phyloP scores from a whole-genome alignment of 2,329 filamentous ascomycete genomes.

The Pseudogymnoascus sp. region DNA sequence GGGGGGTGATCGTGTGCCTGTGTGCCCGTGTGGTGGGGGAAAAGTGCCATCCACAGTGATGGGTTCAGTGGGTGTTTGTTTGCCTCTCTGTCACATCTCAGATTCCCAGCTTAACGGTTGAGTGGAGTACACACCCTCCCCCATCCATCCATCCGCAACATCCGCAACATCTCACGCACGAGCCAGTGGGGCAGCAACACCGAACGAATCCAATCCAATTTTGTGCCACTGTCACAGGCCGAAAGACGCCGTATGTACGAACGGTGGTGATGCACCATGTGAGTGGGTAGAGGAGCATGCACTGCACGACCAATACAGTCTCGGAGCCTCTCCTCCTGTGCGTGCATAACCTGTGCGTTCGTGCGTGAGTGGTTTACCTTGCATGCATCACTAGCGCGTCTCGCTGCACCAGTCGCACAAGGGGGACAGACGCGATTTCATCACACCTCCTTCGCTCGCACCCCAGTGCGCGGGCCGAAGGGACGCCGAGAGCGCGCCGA shows the following conservation, averaged over 20 bases:
- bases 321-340: neutral
- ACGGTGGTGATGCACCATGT: neutral
- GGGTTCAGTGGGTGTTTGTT: no score
- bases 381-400: neutral
- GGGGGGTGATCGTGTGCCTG: no score
- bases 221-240: neutral
- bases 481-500: neutral
- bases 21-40: no score
- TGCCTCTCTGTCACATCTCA: no score
- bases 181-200: no score
- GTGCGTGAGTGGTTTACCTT: neutral
- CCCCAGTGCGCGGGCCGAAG: neutral
- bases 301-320: neutral
- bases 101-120: no score
- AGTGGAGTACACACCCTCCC: no score
- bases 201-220: no score
- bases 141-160: no score
- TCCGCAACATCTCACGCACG: no score
- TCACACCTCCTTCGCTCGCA: neutral
- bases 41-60: no score
- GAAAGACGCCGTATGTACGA: neutral
- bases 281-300: neutral
- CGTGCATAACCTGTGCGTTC: neutral
- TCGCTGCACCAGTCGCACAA: neutral
- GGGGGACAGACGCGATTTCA: no score